Evolutionary conservation across 805 yeast species (phyloP).

Genomic region (Saturnispora quitensis): DNA sequence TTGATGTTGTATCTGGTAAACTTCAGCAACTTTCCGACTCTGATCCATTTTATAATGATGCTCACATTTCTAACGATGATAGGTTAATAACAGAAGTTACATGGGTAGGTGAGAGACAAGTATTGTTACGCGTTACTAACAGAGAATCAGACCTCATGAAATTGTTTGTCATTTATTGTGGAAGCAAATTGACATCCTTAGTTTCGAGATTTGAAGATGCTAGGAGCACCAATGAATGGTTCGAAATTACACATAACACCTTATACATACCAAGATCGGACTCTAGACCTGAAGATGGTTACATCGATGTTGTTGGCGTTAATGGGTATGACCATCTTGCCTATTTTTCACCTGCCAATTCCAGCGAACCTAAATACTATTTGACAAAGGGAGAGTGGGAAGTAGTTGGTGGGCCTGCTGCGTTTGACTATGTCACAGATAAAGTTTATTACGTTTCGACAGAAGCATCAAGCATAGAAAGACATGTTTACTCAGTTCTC

Average conservation of each 20-base stretch:
- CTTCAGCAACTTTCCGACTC: constrained; percentile 16
- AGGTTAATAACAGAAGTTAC: constrained; percentile 55
- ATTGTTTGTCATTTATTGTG: constrained; percentile 44
- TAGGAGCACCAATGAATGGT: constrained; percentile 53
- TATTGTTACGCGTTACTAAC: constrained; percentile 51
- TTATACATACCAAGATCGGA: constrained; percentile 45
- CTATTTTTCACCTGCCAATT: constrained; percentile 64
- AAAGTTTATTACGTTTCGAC: constrained; percentile 66
- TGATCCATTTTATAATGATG: constrained; percentile 35
- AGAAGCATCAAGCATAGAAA: constrained; percentile 66
- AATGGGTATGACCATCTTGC: constrained; percentile 70
- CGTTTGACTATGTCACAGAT: constrained; percentile 45
- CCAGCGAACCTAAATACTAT: constrained; percentile 38
- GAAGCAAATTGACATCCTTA: constrained; percentile 21
- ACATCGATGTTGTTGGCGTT: constrained; percentile 67
- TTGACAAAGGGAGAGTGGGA: constrained; percentile 85
- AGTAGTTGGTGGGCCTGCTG: constrained; percentile 64
- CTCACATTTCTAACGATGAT: constrained; percentile 32
- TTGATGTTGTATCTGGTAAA: constrained; percentile 26
- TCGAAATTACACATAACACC: constrained; percentile 64
- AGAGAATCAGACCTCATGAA: constrained; percentile 60
- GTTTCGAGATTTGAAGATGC: constrained; percentile 41
- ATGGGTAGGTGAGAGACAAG: constrained; percentile 53
- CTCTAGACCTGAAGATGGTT: constrained; percentile 51
- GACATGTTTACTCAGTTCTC: constrained; percentile 70